A percentile compares a stretch with the other conserved stretches of the same genome.
These are phyloP conservation scores for Trichoderma reesei DNA, from an alignment of 495 filamentous ascomycete genomes.

Conservation along the genomic window DNA sequence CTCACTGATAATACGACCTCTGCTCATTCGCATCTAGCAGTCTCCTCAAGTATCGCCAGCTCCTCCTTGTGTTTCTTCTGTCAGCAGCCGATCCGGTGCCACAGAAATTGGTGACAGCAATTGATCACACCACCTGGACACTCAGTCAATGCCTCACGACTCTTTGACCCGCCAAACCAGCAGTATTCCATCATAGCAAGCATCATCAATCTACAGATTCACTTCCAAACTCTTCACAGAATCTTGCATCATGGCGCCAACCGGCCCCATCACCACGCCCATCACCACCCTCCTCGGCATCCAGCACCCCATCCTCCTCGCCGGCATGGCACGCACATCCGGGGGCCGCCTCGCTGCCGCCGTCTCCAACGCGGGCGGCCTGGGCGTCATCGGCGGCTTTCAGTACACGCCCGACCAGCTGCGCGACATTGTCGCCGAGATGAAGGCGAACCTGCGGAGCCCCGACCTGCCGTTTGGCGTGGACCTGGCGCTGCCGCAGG, in stretches of 20 bases:
- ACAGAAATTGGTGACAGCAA: too few species aligned
- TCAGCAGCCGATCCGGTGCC: too few species aligned
- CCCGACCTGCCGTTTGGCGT: slow-evolving; percentile 71
- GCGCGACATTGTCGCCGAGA: slow-evolving; percentile 67
- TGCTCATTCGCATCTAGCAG: too few species aligned
- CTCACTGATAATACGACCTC: too few species aligned
- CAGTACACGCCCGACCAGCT: slow-evolving; percentile 76
- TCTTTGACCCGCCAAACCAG: too few species aligned
- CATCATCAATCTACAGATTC: neutral
- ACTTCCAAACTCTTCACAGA: neutral
- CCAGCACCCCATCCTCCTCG: slow-evolving; percentile 73
- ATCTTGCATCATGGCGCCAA: slow-evolving; percentile 20
- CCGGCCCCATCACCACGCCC: slow-evolving; percentile 58
- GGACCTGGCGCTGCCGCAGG: slow-evolving; percentile 76
- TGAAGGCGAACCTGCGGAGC: slow-evolving; percentile 57
- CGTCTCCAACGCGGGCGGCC: slow-evolving; percentile 77
- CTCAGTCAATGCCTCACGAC: too few species aligned
- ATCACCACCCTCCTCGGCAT: slow-evolving; percentile 66
- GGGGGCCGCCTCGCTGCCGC: slow-evolving; percentile 71
- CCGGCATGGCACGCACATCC: slow-evolving; percentile 79
- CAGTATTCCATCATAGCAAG: too few species aligned
- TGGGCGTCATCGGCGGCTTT: slow-evolving; percentile 77
- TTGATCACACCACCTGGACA: too few species aligned
- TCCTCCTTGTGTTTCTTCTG: too few species aligned
- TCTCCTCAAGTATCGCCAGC: too few species aligned